Percentiles rank a stretch among this genome's conserved stretches.
phyloP scores from a whole-genome alignment of 139 green algal genomes.

The Picochlorum sp. region DNA sequence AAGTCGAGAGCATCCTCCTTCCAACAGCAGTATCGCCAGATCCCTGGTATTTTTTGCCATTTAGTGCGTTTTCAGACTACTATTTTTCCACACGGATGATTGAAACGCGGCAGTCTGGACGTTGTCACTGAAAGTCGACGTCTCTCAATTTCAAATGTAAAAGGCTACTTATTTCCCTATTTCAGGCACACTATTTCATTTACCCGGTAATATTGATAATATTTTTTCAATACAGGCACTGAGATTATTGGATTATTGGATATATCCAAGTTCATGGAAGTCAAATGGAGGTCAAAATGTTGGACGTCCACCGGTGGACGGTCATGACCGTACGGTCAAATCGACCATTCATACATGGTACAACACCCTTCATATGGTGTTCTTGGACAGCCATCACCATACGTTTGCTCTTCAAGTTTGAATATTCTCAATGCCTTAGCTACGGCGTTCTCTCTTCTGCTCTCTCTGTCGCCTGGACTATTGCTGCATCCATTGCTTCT shows the following conservation, averaged over 20 bases:
- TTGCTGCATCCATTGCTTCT: too few species aligned
- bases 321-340: too few species aligned
- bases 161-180: not conserved
- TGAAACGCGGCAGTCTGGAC: not conserved
- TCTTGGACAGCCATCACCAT: too few species aligned
- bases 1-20: not conserved
- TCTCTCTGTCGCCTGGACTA: too few species aligned
- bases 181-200: not conserved
- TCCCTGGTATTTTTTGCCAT: not conserved
- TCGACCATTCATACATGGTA: too few species aligned
- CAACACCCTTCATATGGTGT: too few species aligned
- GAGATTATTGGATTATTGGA: not conserved
- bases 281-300: not conserved
- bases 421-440: too few species aligned
- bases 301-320: too few species aligned
- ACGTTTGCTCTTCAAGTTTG: too few species aligned
- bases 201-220: not conserved
- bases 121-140: not conserved
- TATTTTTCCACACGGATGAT: not conserved
- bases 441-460: too few species aligned
- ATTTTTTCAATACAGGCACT: not conserved
- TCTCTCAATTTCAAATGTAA: not conserved
- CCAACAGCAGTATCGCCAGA: constrained; percentile 2
- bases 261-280: not conserved
- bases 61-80: not conserved